These are phyloP conservation scores for Ophiosphaerella narmari DNA, from an alignment of 2,329 filamentous ascomycete species.

Conservation along the genomic window DNA sequence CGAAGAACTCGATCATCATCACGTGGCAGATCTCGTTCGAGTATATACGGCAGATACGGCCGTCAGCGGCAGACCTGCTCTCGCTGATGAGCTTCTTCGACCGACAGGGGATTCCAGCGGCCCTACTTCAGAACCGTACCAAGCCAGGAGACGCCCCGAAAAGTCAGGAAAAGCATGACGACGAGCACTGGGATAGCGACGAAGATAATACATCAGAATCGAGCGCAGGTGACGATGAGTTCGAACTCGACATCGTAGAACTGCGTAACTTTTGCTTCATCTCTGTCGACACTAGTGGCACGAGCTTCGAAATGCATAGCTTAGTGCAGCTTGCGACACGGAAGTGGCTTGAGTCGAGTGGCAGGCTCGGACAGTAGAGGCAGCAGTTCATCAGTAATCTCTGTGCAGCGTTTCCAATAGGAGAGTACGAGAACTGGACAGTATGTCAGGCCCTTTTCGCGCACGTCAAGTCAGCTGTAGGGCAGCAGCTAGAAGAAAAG, in stretches of 20 bases:
- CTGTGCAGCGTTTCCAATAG: conserved; percentile 6
- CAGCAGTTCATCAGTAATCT: conserved; percentile 9
- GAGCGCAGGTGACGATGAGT: conserved; percentile 6
- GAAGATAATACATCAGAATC: no score
- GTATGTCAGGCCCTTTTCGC: conserved; percentile 5
- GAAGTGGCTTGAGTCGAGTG: conserved; percentile 15
- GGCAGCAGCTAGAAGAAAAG: not conserved
- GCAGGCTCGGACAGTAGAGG: conserved; percentile 32
- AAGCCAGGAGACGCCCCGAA: no score
- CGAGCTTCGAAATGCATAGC: conserved; percentile 49
- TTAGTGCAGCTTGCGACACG: conserved; percentile 47
- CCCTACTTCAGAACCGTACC: not conserved
- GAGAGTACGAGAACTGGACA: conserved; percentile 8
- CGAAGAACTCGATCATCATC: conserved; percentile 40
- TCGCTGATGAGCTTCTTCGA: conserved; percentile 56
- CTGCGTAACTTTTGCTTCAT: conserved; percentile 49
- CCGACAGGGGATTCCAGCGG: conserved; percentile 46
- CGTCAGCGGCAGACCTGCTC: conserved; percentile 48
- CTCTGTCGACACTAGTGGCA: conserved; percentile 14
- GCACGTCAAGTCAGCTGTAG: conserved; percentile 7
- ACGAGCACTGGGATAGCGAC: no score
- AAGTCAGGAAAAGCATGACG: not conserved
- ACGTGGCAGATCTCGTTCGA: conserved; percentile 42
- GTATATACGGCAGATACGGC: conserved; percentile 35
- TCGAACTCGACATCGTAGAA: conserved; percentile 37